Percentiles rank a stretch among this genome's conserved stretches.
These are phyloP conservation scores for Apiotrichum sp. DNA, from an alignment of 1,284 basidiomycete species.

Conservation along the genomic window DNA sequence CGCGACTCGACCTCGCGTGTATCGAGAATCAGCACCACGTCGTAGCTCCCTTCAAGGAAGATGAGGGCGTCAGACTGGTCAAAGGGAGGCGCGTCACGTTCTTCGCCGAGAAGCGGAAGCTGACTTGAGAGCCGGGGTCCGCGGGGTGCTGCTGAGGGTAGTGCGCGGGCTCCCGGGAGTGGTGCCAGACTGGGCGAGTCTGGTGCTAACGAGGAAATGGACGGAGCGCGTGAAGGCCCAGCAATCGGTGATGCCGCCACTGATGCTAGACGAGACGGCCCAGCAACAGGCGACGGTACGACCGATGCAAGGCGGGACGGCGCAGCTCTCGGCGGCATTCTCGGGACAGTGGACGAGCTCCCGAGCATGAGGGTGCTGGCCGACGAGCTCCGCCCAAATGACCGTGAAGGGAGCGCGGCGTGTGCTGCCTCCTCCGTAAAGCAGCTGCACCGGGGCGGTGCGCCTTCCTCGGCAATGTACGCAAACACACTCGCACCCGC, in stretches of 20 bases:
- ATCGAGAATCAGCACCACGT: conserved; percentile 53
- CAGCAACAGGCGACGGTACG: neutral
- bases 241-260: no score
- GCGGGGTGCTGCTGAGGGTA: no score
- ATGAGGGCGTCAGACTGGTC: conserved; percentile 40
- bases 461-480: conserved; percentile 40
- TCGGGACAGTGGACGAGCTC: no score
- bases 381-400: no score
- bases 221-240: no score
- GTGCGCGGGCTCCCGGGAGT: no score
- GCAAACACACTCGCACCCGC: conserved; percentile 16
- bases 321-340: no score
- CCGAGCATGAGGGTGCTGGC: no score
- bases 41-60: conserved; percentile 50
- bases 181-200: neutral
- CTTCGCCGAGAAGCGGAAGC: conserved; percentile 16
- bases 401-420: no score
- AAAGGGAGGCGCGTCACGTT: conserved; percentile 22
- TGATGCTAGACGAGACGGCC: neutral
- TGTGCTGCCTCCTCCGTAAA: conserved; percentile 13
- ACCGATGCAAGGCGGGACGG: neutral
- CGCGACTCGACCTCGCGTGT: conserved; percentile 51
- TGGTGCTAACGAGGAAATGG: no score
- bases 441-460: conserved; percentile 37
- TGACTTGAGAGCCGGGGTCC: conserved; percentile 30